Conservation (phyloP, 495 filamentous ascomycete species). For the Penicillium chermesinum region DNA sequence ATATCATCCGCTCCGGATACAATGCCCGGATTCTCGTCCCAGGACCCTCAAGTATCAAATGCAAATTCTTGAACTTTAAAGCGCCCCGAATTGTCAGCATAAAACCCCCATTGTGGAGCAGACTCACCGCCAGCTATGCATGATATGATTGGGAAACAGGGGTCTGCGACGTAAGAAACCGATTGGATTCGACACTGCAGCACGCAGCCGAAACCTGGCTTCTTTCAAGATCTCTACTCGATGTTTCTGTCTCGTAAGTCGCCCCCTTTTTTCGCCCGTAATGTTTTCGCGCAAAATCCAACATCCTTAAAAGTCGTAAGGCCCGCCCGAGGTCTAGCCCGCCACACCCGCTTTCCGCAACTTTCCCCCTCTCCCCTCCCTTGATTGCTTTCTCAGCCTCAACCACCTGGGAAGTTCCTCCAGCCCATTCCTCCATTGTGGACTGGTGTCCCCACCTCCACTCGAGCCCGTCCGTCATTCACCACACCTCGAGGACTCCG, state of each 20-base stretch:
- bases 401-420: too few relatives aligned
- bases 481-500: conserved; percentile 20
- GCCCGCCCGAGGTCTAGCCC: not conserved
- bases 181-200: conserved; percentile 1
- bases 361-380: not conserved
- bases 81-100: too few relatives aligned
- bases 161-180: not conserved
- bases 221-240: too few relatives aligned
- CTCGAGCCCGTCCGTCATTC: conserved; percentile 12
- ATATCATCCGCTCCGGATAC: too few relatives aligned
- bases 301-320: not conserved
- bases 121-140: conserved; percentile 21
- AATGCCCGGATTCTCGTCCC: too few relatives aligned
- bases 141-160: conserved; percentile 15
- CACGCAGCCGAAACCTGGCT: not conserved
- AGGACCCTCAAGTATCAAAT: too few relatives aligned
- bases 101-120: conserved; percentile 12
- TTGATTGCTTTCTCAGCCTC: not conserved
- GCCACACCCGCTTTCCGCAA: not conserved
- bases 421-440: conserved; percentile 5
- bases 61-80: too few relatives aligned
- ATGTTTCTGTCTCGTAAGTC: too few relatives aligned
- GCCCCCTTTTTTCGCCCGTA: not conserved
- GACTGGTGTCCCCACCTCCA: conserved; percentile 1
- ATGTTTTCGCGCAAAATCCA: not conserved